Conservation (phyloP, 1,284 basidiomycete species). For the Cryptococcus sp. region DNA sequence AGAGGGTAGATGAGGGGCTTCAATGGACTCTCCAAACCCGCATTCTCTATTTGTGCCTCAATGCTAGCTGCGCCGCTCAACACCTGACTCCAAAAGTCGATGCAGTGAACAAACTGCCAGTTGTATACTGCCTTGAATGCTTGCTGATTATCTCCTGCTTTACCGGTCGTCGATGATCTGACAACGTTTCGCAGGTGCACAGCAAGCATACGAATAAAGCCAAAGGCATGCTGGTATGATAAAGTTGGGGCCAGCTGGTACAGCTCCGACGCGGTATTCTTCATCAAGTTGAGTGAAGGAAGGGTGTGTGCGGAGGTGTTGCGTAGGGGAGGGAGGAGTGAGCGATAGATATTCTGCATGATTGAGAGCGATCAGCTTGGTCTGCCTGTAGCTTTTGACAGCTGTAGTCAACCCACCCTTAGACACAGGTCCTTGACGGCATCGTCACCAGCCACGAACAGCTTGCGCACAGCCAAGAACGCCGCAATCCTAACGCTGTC, state of each 20-base stretch:
- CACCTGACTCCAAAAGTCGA: conserved; percentile 96
- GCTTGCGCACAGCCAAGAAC: conserved; percentile 79
- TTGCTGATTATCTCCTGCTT: conserved; percentile 60
- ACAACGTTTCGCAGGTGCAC: conserved; percentile 76
- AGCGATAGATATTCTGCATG: conserved; percentile 73
- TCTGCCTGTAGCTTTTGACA: background rate
- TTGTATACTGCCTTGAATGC: conserved; percentile 92
- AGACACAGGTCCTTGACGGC: conserved; percentile 81
- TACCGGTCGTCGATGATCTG: conserved; percentile 35
- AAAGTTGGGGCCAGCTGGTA: conserved; percentile 67
- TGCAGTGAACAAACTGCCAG: conserved; percentile 95
- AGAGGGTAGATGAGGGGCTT: conserved; percentile 90
- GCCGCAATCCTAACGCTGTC: conserved; percentile 85
- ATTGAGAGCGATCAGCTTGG: background rate
- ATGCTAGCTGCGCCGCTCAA: conserved; percentile 76
- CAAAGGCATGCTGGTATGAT: conserved; percentile 90
- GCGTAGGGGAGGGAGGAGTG: conserved; percentile 73
- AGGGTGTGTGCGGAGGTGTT: conserved; percentile 82
- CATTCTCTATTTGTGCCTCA: conserved; percentile 59
- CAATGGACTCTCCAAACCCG: conserved; percentile 70
- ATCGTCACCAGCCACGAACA: conserved; percentile 78
- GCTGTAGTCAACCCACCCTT: conserved; percentile 61
- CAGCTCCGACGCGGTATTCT: conserved; percentile 92
- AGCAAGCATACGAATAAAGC: conserved; percentile 93
- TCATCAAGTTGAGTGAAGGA: conserved; percentile 95